Evolutionary conservation across 441 rosid species (phyloP), one percentile per base, ranked within the genome.

Genomic region (Bocquillonia castaneifolia): DNA sequence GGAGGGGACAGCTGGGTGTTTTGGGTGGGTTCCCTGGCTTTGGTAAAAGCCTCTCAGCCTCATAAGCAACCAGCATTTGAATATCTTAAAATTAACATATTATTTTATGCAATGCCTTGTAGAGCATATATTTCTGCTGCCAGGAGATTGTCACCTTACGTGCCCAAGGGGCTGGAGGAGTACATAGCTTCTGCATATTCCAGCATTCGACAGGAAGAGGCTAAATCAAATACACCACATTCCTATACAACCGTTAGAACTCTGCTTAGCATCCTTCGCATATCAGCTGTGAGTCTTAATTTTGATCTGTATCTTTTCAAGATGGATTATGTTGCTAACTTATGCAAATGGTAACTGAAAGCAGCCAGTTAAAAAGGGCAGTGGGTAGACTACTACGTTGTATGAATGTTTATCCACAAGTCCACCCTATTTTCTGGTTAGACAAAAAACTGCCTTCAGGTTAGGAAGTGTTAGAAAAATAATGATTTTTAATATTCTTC

Each of bases 91-190:
- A 50, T 53, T 62, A 37, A 59, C 13, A n/a, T 70, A 32, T 63
- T 59, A 1, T 42, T 31, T 25, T 40, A 25, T 72, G 31, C 53
- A 55, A 67, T 61, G 36, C 20, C 75, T 71, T 78, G 74, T 59
- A 92, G 99, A 69, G 97, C 97, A 66, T 92, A 92, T 79, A 88
- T 92, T 70, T 95, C 99, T 15, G 91, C 99, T 71, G 98, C 99
- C 28, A 85, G 98, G 84, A 84, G 87, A 85, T 57, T 87, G 64
- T 88, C 92, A 37, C 99, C 99, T 66, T 82, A 73, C 61, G 80
- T 95, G 36, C 99, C 96, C 55, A 84, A 76, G 78, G 98, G 91
- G 76, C 71, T 95, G 51, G 99, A 95, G 79, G 99, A 95, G 79
- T 95, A 92, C 66, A 83, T 89, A 72, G 96, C 98, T 68, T 86